Conservation (phyloP, 2,329 filamentous ascomycete species). For the Colletotrichum cereale region DNA sequence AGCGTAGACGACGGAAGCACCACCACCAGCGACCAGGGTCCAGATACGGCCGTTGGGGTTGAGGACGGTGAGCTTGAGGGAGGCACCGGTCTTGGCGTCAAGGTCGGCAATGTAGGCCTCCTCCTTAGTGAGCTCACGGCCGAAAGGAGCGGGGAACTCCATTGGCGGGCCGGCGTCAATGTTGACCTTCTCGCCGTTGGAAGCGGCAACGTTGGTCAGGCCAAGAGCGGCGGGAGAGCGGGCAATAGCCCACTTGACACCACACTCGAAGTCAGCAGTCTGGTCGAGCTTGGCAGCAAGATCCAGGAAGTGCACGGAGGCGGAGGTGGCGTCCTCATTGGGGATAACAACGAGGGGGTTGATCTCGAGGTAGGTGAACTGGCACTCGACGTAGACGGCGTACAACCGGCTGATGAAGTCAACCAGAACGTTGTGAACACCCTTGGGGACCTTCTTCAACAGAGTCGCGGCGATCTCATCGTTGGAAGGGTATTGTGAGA, state of each 20-base stretch:
- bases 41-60: conserved; percentile 94
- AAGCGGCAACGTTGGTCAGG: conserved; percentile 74
- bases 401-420: conserved; percentile 99
- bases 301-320: conserved; percentile 97
- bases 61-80: conserved; percentile 96
- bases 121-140: conserved; percentile 98
- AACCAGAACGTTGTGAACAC: conserved; percentile 96
- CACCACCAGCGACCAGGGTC: conserved; percentile 98
- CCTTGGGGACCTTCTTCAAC: conserved; percentile 92
- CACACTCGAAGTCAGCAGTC: conserved; percentile 99
- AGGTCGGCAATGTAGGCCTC: conserved; percentile 99
- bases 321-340: conserved; percentile 91
- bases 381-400: conserved; percentile 99
- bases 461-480: conserved; percentile 88
- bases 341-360: conserved; percentile 99
- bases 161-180: conserved; percentile 97
- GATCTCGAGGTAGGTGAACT: conserved; percentile 99
- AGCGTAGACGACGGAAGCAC: conserved; percentile 98
- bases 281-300: conserved; percentile 98
- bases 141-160: conserved; percentile 99
- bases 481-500: conserved; percentile 95
- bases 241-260: conserved; percentile 98
- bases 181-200: conserved; percentile 81
- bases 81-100: conserved; percentile 99
- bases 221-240: conserved; percentile 91